phyloP scores from a whole-genome alignment of 768 basidiomycete genomes.

The Daedalea quercina region DNA sequence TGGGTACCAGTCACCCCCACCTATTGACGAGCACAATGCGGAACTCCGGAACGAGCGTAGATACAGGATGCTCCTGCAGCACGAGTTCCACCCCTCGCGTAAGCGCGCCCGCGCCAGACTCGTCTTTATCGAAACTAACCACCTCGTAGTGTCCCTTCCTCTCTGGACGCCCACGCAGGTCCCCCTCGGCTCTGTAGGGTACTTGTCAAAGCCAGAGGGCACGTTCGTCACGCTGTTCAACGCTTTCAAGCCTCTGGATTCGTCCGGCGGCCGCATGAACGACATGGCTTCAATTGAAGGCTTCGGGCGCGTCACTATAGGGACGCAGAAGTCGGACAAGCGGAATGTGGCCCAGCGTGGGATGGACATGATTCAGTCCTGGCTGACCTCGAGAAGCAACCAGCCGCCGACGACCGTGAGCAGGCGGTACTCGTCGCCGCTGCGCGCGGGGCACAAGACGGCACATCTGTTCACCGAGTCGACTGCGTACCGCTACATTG shows the following conservation, averaged over 20 bases:
- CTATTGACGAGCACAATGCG: conserved; percentile 19
- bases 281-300: conserved; percentile 54
- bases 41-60: conserved; percentile 53
- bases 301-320: conserved; percentile 50
- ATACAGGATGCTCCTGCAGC: conserved; percentile 60
- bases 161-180: conserved; percentile 66
- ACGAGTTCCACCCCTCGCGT: conserved; percentile 67
- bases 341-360: conserved; percentile 53
- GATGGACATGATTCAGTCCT: conserved; percentile 43
- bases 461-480: conserved; percentile 67
- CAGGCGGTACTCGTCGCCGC: conserved; percentile 50
- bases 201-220: conserved; percentile 58
- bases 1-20: conserved; percentile 15
- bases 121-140: neutral
- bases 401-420: conserved; percentile 37
- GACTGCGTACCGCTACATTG: conserved; percentile 62
- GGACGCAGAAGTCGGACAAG: conserved; percentile 47
- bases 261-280: conserved; percentile 35
- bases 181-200: conserved; percentile 69
- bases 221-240: conserved; percentile 70
- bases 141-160: conserved; percentile 32
- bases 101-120: conserved; percentile 16
- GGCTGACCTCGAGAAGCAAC: conserved; percentile 30
- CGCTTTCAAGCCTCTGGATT: conserved; percentile 46
- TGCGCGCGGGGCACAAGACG: conserved; percentile 57